A percentile compares a stretch with the other conserved stretches of the same genome.
Evolutionary conservation across 345 rosid genomes (phyloP).

Genomic region (Citropsis articulata): DNA sequence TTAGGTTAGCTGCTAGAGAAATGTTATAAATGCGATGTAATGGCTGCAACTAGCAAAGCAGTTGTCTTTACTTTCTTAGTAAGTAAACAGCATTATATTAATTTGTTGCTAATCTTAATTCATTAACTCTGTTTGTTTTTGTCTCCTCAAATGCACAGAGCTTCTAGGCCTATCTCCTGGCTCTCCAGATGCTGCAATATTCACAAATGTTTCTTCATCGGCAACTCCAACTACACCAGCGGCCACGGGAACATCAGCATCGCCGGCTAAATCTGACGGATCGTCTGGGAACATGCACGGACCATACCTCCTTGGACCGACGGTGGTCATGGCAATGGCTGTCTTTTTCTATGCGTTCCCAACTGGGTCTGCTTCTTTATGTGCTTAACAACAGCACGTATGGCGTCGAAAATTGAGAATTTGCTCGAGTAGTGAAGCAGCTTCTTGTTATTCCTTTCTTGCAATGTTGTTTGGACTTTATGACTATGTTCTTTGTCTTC

Average conservation of each 20-base stretch:
- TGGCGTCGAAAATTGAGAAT: neutral
- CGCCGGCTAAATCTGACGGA: constrained; percentile 17
- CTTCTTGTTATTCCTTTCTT: neutral
- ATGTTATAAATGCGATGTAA: too few relatives aligned
- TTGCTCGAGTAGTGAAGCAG: neutral
- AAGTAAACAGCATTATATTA: neutral
- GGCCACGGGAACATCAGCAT: constrained; percentile 17
- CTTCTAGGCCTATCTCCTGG: constrained; percentile 72
- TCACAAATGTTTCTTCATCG: constrained; percentile 35
- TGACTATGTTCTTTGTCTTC: neutral
- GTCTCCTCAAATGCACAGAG: constrained; percentile 37
- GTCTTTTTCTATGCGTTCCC: constrained; percentile 25
- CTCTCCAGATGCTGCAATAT: constrained; percentile 80
- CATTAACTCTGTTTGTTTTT: too few relatives aligned
- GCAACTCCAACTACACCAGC: constrained; percentile 25
- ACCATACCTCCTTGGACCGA: constrained; percentile 5
- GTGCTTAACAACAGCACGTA: neutral
- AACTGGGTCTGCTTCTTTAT: constrained; percentile 6
- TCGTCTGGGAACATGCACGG: constrained; percentile 22
- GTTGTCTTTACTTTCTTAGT: neutral
- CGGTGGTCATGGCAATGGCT: constrained; percentile 20
- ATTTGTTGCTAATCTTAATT: neutral
- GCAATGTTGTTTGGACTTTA: neutral
- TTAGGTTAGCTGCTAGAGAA: neutral
- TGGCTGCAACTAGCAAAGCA: neutral